Evolutionary conservation across 805 yeast genomes (phyloP).

Genomic region (Myxozyma melibiosi): DNA sequence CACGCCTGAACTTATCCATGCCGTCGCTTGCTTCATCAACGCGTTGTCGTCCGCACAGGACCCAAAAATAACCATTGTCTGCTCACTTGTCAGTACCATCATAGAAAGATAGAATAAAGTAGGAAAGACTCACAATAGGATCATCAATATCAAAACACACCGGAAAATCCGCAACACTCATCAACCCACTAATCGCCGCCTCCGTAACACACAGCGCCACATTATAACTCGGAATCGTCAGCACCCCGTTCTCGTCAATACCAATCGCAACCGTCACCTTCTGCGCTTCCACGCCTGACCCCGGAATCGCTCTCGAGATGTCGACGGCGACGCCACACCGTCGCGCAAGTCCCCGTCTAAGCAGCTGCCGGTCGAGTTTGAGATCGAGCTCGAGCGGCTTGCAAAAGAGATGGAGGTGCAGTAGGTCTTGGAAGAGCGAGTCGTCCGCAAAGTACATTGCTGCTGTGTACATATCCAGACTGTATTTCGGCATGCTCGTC

Average conservation of each 20-base stretch:
- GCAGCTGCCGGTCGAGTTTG: not conserved
- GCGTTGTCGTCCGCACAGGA: constrained; percentile 19
- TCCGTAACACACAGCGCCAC: constrained; percentile 10
- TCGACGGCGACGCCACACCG: not conserved
- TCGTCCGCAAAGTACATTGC: constrained; percentile 11
- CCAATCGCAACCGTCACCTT: not conserved
- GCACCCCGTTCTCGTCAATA: not conserved
- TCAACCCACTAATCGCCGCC: constrained; percentile 8
- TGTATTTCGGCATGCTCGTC: constrained; percentile 6
- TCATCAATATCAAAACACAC: not conserved
- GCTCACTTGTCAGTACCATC: not conserved
- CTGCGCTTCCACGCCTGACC: not conserved
- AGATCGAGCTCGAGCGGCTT: constrained; percentile 2
- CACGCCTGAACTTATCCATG: constrained; percentile 8
- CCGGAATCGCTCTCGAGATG: not conserved
- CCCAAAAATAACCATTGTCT: constrained; percentile 22
- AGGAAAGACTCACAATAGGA: not conserved
- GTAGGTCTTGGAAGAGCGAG: constrained; percentile 9
- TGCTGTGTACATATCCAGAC: constrained; percentile 6
- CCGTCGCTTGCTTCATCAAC: constrained; percentile 3
- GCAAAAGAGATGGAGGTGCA: constrained; percentile 7
- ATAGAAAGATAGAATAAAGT: no score
- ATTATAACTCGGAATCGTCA: constrained; percentile 12
- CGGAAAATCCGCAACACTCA: not conserved
- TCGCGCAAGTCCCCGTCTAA: not conserved